These are phyloP conservation scores for Madurella fahalii DNA, from an alignment of 2,329 filamentous ascomycete species.

Conservation along the genomic window DNA sequence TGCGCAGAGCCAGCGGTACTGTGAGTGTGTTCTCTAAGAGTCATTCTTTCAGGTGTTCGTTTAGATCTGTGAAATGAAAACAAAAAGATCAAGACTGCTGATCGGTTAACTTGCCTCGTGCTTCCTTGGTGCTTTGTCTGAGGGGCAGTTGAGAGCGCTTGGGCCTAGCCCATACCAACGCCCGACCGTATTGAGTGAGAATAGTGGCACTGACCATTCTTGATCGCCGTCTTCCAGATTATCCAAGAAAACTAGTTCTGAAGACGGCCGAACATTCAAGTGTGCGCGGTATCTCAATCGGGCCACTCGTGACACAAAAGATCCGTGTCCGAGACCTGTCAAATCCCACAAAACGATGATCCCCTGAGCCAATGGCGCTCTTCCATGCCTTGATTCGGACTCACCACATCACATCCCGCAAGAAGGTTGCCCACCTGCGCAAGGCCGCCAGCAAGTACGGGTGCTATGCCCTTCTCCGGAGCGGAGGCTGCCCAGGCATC, in stretches of 20 bases:
- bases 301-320: neutral
- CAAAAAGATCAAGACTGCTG: too few relatives aligned
- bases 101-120: too few relatives aligned
- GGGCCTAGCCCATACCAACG: too few relatives aligned
- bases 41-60: too few relatives aligned
- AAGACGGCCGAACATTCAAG: too few relatives aligned
- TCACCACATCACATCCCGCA: slow-evolving; percentile 77
- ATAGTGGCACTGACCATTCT: too few relatives aligned
- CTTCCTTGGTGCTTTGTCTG: too few relatives aligned
- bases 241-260: too few relatives aligned
- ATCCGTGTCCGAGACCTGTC: neutral
- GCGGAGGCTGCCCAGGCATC: slow-evolving; percentile 66
- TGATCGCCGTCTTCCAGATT: too few relatives aligned
- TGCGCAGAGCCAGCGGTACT: neutral
- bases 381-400: slow-evolving; percentile 65
- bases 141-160: too few relatives aligned
- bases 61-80: too few relatives aligned
- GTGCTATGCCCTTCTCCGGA: slow-evolving; percentile 62
- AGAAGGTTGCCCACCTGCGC: slow-evolving; percentile 59
- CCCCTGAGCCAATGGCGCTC: slow-evolving; percentile 10
- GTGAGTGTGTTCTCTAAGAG: neutral
- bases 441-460: slow-evolving; percentile 59
- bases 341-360: neutral
- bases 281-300: neutral
- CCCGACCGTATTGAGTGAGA: too few relatives aligned